phyloP scores from a whole-genome alignment of 2,329 filamentous ascomycete genomes.

The Curvularia lunata region DNA sequence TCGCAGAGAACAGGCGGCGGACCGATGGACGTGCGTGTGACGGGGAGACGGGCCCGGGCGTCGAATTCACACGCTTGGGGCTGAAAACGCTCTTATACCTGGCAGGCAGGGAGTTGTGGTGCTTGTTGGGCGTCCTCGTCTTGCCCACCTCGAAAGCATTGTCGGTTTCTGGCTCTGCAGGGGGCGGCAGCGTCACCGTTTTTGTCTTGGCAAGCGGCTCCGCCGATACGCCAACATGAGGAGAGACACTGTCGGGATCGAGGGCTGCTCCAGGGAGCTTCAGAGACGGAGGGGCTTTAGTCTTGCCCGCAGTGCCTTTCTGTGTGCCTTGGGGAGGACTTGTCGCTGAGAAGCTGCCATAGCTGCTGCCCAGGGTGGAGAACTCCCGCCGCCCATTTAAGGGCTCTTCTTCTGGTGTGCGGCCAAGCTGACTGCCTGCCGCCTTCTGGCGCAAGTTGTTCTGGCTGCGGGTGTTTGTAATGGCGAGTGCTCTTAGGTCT shows the following conservation, averaged over 20 bases:
- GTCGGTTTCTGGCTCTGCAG: slow-evolving; percentile 29
- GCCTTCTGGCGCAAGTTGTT: slow-evolving; percentile 23
- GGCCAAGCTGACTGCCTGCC: slow-evolving; percentile 23
- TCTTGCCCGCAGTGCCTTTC: slow-evolving; percentile 25
- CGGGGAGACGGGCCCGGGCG: slow-evolving; percentile 34
- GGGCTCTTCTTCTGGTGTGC: slow-evolving; percentile 41
- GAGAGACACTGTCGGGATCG: slow-evolving; percentile 48
- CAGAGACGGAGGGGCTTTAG: slow-evolving; percentile 56
- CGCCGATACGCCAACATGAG: slow-evolving; percentile 24
- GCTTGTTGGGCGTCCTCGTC: slow-evolving; percentile 44
- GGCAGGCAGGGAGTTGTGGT: slow-evolving; percentile 35
- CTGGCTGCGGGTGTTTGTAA: slow-evolving; percentile 33
- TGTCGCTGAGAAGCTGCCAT: slow-evolving; percentile 69
- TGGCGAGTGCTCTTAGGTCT: slow-evolving; percentile 34
- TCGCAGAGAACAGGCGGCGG: slow-evolving; percentile 53
- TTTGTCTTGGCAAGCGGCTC: slow-evolving; percentile 23
- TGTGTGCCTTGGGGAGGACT: slow-evolving; percentile 50
- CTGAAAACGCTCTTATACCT: slow-evolving; percentile 48
- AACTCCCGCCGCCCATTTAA: slow-evolving; percentile 28
- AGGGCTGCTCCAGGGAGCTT: slow-evolving; percentile 68
- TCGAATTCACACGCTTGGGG: slow-evolving; percentile 52
- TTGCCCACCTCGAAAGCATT: slow-evolving; percentile 55
- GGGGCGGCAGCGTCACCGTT: slow-evolving; percentile 29
- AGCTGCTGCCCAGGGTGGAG: slow-evolving; percentile 54
- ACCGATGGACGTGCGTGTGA: slow-evolving; percentile 46